These are phyloP conservation scores for Cicer bijugum DNA, from an alignment of 306 rosid genomes.

Conservation along the genomic window DNA sequence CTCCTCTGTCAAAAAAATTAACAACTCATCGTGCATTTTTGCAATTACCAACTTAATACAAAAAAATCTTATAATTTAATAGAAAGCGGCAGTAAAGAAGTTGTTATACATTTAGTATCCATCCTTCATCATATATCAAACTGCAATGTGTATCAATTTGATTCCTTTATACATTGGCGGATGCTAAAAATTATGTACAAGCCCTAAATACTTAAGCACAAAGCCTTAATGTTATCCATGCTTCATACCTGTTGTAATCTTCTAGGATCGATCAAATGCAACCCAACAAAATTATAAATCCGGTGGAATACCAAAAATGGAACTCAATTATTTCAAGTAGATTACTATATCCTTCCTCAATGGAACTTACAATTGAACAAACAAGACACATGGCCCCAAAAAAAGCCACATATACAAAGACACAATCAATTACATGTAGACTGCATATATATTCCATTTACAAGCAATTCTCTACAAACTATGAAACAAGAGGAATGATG, in stretches of 20 bases:
- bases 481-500: not conserved
- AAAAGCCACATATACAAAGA: not conserved
- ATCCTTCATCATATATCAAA: slow-evolving; percentile 13
- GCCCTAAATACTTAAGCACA: slow-evolving; percentile 16
- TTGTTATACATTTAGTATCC: not conserved
- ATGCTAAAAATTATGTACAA: not conserved
- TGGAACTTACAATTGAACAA: slow-evolving; percentile 17
- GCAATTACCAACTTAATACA: not conserved
- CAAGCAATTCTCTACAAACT: not conserved
- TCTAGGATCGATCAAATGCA: not conserved
- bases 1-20: not conserved
- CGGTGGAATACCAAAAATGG: not conserved
- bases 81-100: slow-evolving; percentile 3
- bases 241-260: slow-evolving; percentile 1
- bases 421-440: not conserved
- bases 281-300: not conserved
- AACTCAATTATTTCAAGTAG: not conserved
- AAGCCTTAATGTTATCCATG: slow-evolving; percentile 15
- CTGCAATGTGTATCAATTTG: not conserved
- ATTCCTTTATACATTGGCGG: not conserved
- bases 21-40: not conserved
- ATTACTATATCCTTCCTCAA: slow-evolving; percentile 7
- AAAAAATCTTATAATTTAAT: slow-evolving; percentile 20
- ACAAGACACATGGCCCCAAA: not conserved
- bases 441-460: not conserved